These are phyloP conservation scores for Albifimbria verrucaria DNA, from an alignment of 2,329 filamentous ascomycete genomes.

Conservation along the genomic window DNA sequence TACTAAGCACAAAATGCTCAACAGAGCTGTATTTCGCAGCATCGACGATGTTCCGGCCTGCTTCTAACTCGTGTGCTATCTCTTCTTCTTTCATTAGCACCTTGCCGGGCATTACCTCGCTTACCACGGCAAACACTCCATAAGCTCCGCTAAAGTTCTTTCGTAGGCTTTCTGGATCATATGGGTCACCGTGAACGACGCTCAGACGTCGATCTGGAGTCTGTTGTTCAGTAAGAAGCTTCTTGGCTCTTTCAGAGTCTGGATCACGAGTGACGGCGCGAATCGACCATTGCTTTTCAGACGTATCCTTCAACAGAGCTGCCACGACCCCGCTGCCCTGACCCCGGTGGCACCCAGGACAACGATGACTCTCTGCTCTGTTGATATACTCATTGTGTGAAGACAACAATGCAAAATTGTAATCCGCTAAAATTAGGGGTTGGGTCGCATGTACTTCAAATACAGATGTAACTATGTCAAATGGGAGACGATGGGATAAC, in stretches of 20 bases:
- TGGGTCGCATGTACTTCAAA: background rate
- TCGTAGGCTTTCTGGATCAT: constrained; percentile 8
- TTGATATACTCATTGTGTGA: background rate
- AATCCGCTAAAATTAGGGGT: too few species aligned
- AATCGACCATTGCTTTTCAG: background rate
- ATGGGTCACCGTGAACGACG: constrained; percentile 4
- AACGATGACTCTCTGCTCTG: background rate
- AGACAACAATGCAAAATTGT: background rate
- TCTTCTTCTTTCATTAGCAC: constrained; percentile 8
- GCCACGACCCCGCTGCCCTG: background rate
- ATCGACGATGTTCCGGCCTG: constrained; percentile 11
- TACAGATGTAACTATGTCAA: background rate
- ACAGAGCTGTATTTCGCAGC: constrained; percentile 8
- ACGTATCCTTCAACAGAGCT: background rate
- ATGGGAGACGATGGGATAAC: background rate
- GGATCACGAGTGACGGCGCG: background rate
- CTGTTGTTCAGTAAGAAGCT: background rate
- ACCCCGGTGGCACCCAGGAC: constrained; percentile 1
- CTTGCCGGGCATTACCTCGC: constrained; percentile 6
- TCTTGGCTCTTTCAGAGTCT: background rate
- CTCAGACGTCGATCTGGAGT: background rate
- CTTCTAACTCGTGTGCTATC: constrained; percentile 10
- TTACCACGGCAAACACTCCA: constrained; percentile 11
- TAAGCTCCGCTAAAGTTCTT: constrained; percentile 5
- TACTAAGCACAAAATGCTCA: constrained; percentile 13